Base-by-base conservation (phyloP, 1,139 yeast genomes). In the Lodderomyces theae region DNA sequence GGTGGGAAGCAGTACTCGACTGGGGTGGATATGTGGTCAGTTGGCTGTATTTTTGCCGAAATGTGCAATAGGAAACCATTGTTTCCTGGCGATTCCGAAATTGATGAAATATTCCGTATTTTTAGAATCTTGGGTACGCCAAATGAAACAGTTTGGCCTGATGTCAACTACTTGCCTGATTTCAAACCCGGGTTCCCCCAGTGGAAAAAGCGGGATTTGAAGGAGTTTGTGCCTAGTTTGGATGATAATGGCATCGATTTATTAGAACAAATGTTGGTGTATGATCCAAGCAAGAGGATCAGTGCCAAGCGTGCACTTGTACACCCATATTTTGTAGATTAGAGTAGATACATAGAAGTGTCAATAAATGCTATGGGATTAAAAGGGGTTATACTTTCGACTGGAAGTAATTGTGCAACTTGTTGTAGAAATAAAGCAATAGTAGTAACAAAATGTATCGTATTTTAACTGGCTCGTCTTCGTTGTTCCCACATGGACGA, bases 11-110 rank as follows among this genome's bases (percentile, higher is more conserved):
- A 92, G 63, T 92, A 92, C 64, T 87, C 96, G 39, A 92, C 97
- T 0, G 97, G 97, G 21, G 97, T 92, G 38, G 99, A 92, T 61
- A 89, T 94, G 84, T 92, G 99, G 99, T 87, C 96, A 13, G 87
- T 89, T 44, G 99, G 99, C 17, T 90, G 97, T 63, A 92, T 92
- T 43, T 92, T 94, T 66, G 98, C 97, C 5, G 99, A 92, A 63
- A 90, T 92, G 97, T 92, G 94, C 53, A 88, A 90, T 58, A 76
- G 98, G 48, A 88, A 88, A 63, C 97, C 99, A 8, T 66, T 92
- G 39, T 92, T 92, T 67, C 95, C 97, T 2, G 99, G 98, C 23
- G 98, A 92, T 63, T 87, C 96, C 12, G 98, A 92, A 63, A 92
- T 92, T 60, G 98, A 92, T 62, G 97, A 92, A 68, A 92, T 92